These are phyloP conservation scores for Lolium perenne DNA, from an alignment of 176 grass and related monocot genomes.

Conservation along the genomic window DNA sequence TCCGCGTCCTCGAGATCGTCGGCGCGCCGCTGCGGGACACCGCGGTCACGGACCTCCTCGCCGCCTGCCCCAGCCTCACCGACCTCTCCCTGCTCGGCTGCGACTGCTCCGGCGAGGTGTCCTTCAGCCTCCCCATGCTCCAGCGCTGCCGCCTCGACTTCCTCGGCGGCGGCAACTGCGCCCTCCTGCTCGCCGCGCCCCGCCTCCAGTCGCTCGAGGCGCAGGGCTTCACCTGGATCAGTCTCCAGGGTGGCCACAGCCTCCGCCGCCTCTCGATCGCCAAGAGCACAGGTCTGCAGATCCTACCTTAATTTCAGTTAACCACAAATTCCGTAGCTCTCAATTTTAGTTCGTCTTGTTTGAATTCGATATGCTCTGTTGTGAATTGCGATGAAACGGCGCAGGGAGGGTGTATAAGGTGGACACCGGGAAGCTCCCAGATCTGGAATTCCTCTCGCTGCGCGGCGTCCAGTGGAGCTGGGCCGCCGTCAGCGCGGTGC, in stretches of 20 bases:
- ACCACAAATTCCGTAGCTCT: not conserved
- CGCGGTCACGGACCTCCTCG: conserved; percentile 61
- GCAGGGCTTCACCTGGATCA: conserved; percentile 90
- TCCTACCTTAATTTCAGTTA: not conserved
- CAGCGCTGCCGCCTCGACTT: conserved; percentile 86
- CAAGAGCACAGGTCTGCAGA: conserved; percentile 63
- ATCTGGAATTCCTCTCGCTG: conserved; percentile 72
- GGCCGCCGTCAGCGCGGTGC: conserved; percentile 68
- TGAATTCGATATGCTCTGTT: not conserved
- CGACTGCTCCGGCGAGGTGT: conserved; percentile 62
- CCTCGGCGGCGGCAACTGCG: conserved; percentile 61
- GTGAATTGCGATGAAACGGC: not conserved
- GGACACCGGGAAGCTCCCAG: conserved; percentile 70
- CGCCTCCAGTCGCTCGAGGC: conserved; percentile 70
- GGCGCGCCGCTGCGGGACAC: conserved; percentile 71
- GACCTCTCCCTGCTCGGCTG: conserved; percentile 84
- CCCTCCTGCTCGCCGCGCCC: conserved; percentile 59
- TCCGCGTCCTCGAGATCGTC: conserved; percentile 82
- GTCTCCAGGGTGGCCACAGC: conserved; percentile 57
- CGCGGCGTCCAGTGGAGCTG: conserved; percentile 94
- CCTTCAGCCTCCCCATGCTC: conserved; percentile 58
- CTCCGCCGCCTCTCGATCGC: conserved; percentile 72
- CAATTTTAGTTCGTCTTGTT: not conserved
- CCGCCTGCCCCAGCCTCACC: conserved; percentile 77
- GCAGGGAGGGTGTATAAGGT: conserved; percentile 80